Conservation (phyloP, 306 rosid genomes). For the Dicorynia guianensis region DNA sequence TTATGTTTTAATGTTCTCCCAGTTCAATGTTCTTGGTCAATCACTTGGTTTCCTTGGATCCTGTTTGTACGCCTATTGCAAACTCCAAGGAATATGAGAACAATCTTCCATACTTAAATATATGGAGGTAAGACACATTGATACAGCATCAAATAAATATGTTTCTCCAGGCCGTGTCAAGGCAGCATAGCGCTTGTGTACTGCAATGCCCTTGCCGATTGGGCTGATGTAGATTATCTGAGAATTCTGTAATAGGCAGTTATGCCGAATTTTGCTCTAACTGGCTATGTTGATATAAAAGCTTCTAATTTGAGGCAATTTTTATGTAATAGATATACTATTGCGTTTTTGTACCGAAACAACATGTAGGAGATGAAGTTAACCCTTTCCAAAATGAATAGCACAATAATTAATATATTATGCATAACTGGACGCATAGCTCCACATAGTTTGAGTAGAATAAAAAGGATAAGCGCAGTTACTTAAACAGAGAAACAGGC, state of each 20-base stretch:
- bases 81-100: constrained; percentile 63
- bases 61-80: constrained; percentile 70
- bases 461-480: no score
- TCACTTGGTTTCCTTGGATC: constrained; percentile 77
- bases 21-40: constrained; percentile 77
- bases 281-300: not conserved
- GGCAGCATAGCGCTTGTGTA: not conserved
- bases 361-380: no score
- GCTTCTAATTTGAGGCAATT: no score
- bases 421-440: no score
- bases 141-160: not conserved
- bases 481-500: no score
- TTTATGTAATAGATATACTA: no score
- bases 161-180: no score
- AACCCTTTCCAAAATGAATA: no score
- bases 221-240: not conserved
- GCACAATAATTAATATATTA: no score
- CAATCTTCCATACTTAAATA: constrained; percentile 1
- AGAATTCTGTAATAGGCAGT: not conserved
- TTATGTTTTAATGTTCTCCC: not conserved
- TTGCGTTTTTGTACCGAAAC: no score
- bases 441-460: no score
- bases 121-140: not conserved
- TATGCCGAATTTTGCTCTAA: not conserved
- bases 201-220: not conserved